Conservation (phyloP, 495 filamentous ascomycete species). For the Neurospora intermedia region DNA sequence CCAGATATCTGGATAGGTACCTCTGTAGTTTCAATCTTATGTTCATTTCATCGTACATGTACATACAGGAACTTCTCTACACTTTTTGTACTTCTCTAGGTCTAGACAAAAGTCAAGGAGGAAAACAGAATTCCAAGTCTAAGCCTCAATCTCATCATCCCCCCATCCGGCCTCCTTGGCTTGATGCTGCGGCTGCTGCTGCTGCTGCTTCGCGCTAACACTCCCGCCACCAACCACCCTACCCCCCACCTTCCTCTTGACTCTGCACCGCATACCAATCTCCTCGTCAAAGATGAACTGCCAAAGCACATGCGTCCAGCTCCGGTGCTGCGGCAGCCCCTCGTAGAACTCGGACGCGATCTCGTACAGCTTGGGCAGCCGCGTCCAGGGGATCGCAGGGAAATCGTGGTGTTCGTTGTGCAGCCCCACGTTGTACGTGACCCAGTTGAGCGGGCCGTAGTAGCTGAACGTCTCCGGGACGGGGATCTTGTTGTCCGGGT, state of each 20-base stretch:
- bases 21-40: too few relatives aligned
- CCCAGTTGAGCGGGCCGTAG: slow-evolving; percentile 82
- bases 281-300: slow-evolving; percentile 84
- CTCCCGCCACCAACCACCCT: slow-evolving; percentile 44
- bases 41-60: too few relatives aligned
- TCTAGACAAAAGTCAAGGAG: too few relatives aligned
- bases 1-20: too few relatives aligned
- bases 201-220: neutral
- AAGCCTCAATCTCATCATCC: slow-evolving; percentile 45
- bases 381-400: slow-evolving; percentile 91
- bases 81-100: too few relatives aligned
- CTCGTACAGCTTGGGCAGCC: slow-evolving; percentile 58
- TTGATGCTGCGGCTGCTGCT: neutral
- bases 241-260: slow-evolving; percentile 79
- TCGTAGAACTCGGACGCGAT: slow-evolving; percentile 92
- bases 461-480: slow-evolving; percentile 96
- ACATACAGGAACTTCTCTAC: too few relatives aligned
- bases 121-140: neutral
- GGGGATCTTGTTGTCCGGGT: slow-evolving; percentile 48
- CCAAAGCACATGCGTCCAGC: slow-evolving; percentile 90
- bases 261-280: slow-evolving; percentile 80
- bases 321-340: slow-evolving; percentile 73
- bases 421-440: slow-evolving; percentile 94
- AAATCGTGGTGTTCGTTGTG: slow-evolving; percentile 99
- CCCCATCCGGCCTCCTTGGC: slow-evolving; percentile 31